Base-by-base conservation (phyloP, 257 asterid species). In the Nicotiana tabacum region DNA sequence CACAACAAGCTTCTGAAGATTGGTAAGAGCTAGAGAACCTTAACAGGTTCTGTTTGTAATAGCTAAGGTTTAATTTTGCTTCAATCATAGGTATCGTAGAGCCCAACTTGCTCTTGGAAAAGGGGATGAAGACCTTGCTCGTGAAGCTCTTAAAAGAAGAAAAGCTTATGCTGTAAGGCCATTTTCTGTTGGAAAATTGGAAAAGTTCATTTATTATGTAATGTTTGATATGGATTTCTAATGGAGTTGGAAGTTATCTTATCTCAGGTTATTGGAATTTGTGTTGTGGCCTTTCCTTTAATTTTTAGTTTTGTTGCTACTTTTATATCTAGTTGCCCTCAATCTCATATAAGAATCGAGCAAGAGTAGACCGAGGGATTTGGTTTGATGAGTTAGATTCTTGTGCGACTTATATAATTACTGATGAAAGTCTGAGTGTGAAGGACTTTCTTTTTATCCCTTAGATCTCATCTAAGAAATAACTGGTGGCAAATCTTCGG, bases 41-140 rank as follows among this genome's bases (percentile, higher is more conserved):
- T 85, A 66, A 53, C 68, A 72, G 39, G 32, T 80, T 81, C 80
- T 64, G 80, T 83, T 79, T 83, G 61, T 79, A 57, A 43, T 81
- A 77, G 70, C 78, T 78, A 37, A 81, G 84, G 72, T 30, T 78
- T 86, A 83, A 83, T 81, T 81, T 30, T 66, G 3, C 35, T 53
- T 81, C 56, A 66, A 85, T 86, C 85, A 78, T 87, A 96, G 99
- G 99, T 94, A 94, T 76, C 92, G 91, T n/a, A 92, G 93, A 91
- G 99, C 99, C 9, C 97, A 94, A 78, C 94, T 96, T 81, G 99
- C 99, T 83, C 93, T 96, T 77, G 95, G 88, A 70, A 96, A 94
- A 90, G 99, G 98, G 66, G 98, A 91, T 21, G 99, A 96, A 70
- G 98, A 96, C 77, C 99, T 96, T 90, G 98, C 99, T 82, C 98